phyloP scores from a whole-genome alignment of 768 basidiomycete genomes.

The Kwoniella botswanensis region DNA sequence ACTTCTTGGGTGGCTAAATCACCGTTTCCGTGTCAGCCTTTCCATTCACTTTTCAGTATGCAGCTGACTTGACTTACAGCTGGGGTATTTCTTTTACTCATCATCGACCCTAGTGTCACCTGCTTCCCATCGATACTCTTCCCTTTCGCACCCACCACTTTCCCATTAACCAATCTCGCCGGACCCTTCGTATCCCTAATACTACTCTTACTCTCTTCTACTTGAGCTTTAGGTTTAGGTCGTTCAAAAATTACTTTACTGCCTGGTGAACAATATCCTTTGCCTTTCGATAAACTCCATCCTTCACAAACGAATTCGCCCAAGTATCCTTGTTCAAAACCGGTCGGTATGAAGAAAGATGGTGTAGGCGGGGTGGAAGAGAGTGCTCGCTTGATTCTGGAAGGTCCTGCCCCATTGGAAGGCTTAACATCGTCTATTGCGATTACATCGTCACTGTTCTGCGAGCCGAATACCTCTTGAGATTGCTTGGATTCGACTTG shows the following conservation, averaged over 20 bases:
- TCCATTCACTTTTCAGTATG: background rate
- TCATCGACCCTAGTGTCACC: constrained; percentile 53
- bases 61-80: constrained; percentile 20
- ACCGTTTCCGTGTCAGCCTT: background rate
- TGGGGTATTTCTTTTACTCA: constrained; percentile 42
- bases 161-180: constrained; percentile 53
- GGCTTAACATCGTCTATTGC: constrained; percentile 25
- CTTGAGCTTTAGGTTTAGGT: constrained; percentile 39
- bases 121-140: constrained; percentile 48
- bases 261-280: constrained; percentile 54
- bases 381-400: constrained; percentile 19
- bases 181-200: constrained; percentile 37
- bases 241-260: constrained; percentile 51
- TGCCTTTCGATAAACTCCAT: constrained; percentile 55
- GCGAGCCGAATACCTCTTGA: constrained; percentile 17
- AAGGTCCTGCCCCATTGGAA: constrained; percentile 27
- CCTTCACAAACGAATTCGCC: constrained; percentile 57
- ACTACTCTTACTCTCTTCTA: constrained; percentile 30
- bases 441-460: constrained; percentile 36
- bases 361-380: constrained; percentile 17
- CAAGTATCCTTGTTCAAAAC: constrained; percentile 48
- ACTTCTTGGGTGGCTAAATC: constrained; percentile 29
- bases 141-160: constrained; percentile 47
- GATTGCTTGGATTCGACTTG: background rate
- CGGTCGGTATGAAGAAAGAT: constrained; percentile 26